Conservation (phyloP, 352 stramenopile genomes). For the Saprolegnia diclina region DNA sequence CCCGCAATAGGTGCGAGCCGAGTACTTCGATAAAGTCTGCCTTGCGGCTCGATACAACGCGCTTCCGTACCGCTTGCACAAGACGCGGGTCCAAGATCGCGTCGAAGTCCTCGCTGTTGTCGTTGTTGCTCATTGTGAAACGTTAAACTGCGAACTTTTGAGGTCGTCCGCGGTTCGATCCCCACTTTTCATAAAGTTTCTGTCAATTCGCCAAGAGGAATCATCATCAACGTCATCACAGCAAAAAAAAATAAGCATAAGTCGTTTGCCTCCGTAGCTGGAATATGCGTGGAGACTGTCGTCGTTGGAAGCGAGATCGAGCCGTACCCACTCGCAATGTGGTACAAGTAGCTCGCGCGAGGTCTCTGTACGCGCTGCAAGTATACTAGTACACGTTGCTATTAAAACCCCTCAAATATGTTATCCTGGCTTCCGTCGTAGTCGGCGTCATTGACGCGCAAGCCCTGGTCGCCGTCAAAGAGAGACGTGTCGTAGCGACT, state of each 20-base stretch:
- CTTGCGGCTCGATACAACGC: constrained; percentile 37
- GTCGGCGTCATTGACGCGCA: constrained; percentile 57
- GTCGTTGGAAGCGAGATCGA: too few relatives aligned
- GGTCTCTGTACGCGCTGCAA: too few relatives aligned
- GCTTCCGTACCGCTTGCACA: constrained; percentile 36
- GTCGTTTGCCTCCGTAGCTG: too few relatives aligned
- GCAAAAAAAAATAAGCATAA: too few relatives aligned
- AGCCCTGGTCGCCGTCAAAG: constrained; percentile 69
- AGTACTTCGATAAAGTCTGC: constrained; percentile 57
- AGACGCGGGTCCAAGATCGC: constrained; percentile 42
- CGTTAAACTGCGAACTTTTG: too few relatives aligned
- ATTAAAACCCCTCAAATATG: constrained; percentile 68
- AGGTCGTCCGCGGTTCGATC: too few relatives aligned
- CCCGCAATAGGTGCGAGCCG: constrained; percentile 31
- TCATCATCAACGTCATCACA: too few relatives aligned
- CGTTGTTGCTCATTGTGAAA: not conserved
- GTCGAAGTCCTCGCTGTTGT: not conserved
- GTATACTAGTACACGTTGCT: too few relatives aligned
- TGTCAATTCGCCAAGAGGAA: too few relatives aligned
- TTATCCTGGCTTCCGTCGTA: constrained; percentile 63
- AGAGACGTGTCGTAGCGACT: constrained; percentile 66
- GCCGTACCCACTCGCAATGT: too few relatives aligned
- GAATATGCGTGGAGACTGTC: too few relatives aligned
- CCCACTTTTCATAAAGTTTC: not conserved
- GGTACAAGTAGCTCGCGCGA: too few relatives aligned